Percentiles rank a stretch among this genome's conserved stretches.
phyloP scores from a whole-genome alignment of 306 rosid species.

The Malus orientalis region DNA sequence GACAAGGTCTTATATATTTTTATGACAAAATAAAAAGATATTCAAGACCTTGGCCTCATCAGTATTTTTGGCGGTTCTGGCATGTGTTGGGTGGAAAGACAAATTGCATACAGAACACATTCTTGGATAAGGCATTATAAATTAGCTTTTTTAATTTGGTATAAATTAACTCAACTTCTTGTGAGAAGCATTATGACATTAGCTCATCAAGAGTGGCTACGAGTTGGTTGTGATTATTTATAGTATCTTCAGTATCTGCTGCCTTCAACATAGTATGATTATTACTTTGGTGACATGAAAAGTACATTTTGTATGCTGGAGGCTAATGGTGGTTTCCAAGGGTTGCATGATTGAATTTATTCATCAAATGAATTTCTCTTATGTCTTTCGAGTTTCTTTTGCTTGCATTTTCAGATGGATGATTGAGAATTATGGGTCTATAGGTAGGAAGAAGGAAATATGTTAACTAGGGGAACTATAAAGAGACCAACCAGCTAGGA shows the following conservation, averaged over 20 bases:
- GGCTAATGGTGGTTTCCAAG: not conserved
- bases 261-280: not conserved
- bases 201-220: not conserved
- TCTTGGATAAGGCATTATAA: not conserved
- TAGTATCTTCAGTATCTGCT: not conserved
- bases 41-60: not conserved
- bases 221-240: not conserved
- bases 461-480: not conserved
- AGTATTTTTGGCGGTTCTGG: not conserved
- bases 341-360: not conserved
- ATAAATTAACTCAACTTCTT: not conserved
- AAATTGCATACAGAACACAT: not conserved
- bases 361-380: not conserved
- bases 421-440: not conserved
- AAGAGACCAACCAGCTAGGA: not conserved
- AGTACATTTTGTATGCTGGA: not conserved
- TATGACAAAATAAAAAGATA: not conserved
- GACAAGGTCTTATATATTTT: not conserved
- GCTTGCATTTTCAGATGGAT: not conserved
- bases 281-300: not conserved
- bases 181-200: not conserved
- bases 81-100: not conserved
- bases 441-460: not conserved
- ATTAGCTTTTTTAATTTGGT: not conserved
- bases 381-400: not conserved